Percentiles rank a stretch among this genome's conserved stretches.
phyloP scores from a whole-genome alignment of 805 yeast species.

The Ogataea angusta region DNA sequence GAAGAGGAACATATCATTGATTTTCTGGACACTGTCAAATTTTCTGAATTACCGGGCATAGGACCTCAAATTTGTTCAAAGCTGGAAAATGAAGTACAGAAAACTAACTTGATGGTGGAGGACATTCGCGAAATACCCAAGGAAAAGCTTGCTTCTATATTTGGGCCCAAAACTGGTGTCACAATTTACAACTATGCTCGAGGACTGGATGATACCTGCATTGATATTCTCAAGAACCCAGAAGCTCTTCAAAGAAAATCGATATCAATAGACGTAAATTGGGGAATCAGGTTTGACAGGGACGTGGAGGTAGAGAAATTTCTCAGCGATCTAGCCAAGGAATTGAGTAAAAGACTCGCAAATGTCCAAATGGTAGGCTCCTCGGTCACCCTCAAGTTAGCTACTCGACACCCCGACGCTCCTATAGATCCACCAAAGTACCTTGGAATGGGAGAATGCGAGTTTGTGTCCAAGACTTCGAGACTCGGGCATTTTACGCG shows the following conservation, averaged over 20 bases:
- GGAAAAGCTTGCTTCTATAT: conserved; percentile 37
- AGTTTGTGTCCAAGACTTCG: conserved; percentile 54
- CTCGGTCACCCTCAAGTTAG: conserved; percentile 60
- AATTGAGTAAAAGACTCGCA: conserved; percentile 52
- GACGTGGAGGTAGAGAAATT: conserved; percentile 64
- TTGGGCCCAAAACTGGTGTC: conserved; percentile 71
- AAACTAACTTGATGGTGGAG: conserved; percentile 28
- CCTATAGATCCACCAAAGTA: conserved; percentile 74
- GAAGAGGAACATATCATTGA: conserved; percentile 24
- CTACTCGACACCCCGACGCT: conserved; percentile 61
- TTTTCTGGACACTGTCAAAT: conserved; percentile 37
- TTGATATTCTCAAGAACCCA: conserved; percentile 49
- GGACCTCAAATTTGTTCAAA: conserved; percentile 51
- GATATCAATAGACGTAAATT: conserved; percentile 83
- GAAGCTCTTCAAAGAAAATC: conserved; percentile 62
- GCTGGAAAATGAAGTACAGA: conserved; percentile 35
- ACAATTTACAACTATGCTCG: conserved; percentile 57
- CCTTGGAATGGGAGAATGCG: conserved; percentile 84
- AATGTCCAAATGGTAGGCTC: conserved; percentile 49
- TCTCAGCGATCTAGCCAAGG: conserved; percentile 53
- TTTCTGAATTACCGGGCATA: conserved; percentile 58
- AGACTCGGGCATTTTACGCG: conserved; percentile 59
- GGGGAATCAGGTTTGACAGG: conserved; percentile 77
- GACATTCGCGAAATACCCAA: conserved; percentile 38
- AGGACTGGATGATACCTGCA: conserved; percentile 65